A percentile compares a stretch with the other conserved stretches of the same genome.
These are phyloP conservation scores for Craspedostauros australis DNA, from an alignment of 108 stramenopile genomes.

Conservation along the genomic window DNA sequence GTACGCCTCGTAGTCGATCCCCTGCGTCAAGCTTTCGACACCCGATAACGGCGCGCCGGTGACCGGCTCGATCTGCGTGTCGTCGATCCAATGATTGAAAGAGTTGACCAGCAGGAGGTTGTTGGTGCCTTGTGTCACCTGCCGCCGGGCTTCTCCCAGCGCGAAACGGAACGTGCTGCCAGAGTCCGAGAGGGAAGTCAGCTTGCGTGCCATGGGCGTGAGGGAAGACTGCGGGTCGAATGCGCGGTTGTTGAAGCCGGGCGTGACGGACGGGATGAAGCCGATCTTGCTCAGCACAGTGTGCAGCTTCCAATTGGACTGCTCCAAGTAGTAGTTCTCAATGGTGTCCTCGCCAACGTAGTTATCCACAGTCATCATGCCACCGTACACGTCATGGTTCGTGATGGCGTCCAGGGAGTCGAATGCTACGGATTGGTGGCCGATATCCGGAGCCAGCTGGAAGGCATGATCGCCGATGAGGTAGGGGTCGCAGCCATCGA, in stretches of 20 bases:
- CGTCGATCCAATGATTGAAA: constrained; percentile 41
- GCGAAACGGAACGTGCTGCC: constrained; percentile 14
- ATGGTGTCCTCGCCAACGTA: constrained; percentile 12
- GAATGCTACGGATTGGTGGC: not conserved
- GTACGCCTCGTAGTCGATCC: constrained; percentile 32
- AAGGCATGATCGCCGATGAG: constrained; percentile 27
- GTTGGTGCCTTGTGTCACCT: constrained; percentile 15
- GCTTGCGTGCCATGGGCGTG: constrained; percentile 17
- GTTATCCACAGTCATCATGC: too few relatives aligned
- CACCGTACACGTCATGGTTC: constrained; percentile 43
- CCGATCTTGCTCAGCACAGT: constrained; percentile 5
- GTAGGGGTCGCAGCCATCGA: constrained; percentile 9
- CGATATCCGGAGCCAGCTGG: not conserved
- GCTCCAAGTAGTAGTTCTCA: constrained; percentile 8
- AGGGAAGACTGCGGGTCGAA: constrained; percentile 17
- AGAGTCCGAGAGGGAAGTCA: constrained; percentile 6
- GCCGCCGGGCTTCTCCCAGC: constrained; percentile 2
- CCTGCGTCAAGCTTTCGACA: constrained; percentile 22
- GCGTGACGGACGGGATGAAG: constrained; percentile 21
- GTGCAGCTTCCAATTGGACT: constrained; percentile 15
- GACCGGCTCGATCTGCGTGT: constrained; percentile 32
- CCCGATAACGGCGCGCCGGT: constrained; percentile 1
- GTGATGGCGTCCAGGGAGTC: constrained; percentile 22
- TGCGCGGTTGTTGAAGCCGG: constrained; percentile 31
- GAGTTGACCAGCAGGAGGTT: constrained; percentile 28